Base-by-base conservation (phyloP, 345 rosid species). In the Syzygium oleosum region DNA sequence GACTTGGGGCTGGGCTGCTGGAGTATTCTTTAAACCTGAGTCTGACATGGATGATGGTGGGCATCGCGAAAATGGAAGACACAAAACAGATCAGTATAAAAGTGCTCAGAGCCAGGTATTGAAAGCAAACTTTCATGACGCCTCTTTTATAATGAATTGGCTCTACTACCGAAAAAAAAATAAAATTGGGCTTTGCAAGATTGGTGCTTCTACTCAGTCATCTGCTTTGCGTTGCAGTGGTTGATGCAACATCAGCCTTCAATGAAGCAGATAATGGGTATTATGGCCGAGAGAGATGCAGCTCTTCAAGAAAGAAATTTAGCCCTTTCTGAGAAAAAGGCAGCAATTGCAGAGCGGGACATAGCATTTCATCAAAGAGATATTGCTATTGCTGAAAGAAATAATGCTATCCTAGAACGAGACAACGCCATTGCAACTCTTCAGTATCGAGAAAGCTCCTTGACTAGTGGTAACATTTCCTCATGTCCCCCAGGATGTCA, bases 251-350 rank as follows among this genome's bases (percentile, higher is more conserved):
- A 94, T 91, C 99, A 96, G 93, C 99, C 99, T 77, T 95, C 99
- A 29, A 98, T 98, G 99, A 98, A 98, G 93, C 99, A 98, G 93
- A 96, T 98, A 85, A 98, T 98, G 99, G 91, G 94, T 77, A 94
- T 98, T 85, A 96, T 98, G 94, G 97, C 98, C 43, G 99, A 98
- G 93, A 94, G 99, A 46, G 99, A 98, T 92, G 98, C 97, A 84
- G 98, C 99, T 19, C 90, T 98, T 52, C 98, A 95, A 87, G 99
- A 98, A 90, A 94, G 97, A 90, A 95, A 98, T 84, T 90, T 95
- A 84, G 99, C 99, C 29, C 84, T 98, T 87, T 94, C 99, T 25
- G 99, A 98, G 89, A 98, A 93, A 88, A 98, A 97, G 91, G 92
- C 98, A 31, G 99, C 98, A 8, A 89, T 96, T 88, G 96, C 99